Base-by-base conservation (phyloP, 2,329 filamentous ascomycete species). In the Dothistroma pini region DNA sequence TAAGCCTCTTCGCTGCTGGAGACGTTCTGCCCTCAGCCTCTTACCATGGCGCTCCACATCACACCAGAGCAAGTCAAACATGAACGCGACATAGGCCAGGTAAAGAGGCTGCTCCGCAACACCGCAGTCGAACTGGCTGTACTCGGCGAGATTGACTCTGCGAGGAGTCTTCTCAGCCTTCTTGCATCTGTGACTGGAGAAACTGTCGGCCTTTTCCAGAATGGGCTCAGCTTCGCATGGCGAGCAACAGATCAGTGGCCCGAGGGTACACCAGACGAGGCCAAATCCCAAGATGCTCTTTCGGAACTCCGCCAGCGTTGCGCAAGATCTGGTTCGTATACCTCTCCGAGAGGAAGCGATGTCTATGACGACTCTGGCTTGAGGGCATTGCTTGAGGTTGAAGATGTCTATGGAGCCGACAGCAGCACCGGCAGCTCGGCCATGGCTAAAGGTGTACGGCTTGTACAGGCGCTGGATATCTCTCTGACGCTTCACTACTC, bases 401-500 rank as follows among this genome's bases (percentile, higher is more conserved):
- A 35, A n/a, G 47, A 58, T 32, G 31, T 34, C 44, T 12, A n/a
- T 19, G 14, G 34, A 34, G 54, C 41, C 19, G 54, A 57, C 16
- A 32, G 41, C 9, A 32, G 56, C 8, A 57, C 49, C 9, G 49
- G 54, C 4, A 25, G 35, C 22, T 32, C 54, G 16, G 49, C 54
- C n/a, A 54, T 54, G 54, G 29, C 31, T 12, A 57, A 61, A 31
- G 44, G 54, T 5, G 25, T 47, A 12, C 29, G 59, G 16, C 38
- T 57, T 31, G 48, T 57, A 3, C 41, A 47, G 29, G 54, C 59
- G 2, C 49, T 57, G 10, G 59, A 61, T 2, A 50, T 61, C 31
- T 61, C 59, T 0, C 10, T 61, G 10, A 57, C 21, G 35, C 35
- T 61, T 4, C 44, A 34, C 44, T 44, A 19, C n/a, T 19, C 41